phyloP scores from a whole-genome alignment of 768 basidiomycete species.

The Lepiota subincarnata region DNA sequence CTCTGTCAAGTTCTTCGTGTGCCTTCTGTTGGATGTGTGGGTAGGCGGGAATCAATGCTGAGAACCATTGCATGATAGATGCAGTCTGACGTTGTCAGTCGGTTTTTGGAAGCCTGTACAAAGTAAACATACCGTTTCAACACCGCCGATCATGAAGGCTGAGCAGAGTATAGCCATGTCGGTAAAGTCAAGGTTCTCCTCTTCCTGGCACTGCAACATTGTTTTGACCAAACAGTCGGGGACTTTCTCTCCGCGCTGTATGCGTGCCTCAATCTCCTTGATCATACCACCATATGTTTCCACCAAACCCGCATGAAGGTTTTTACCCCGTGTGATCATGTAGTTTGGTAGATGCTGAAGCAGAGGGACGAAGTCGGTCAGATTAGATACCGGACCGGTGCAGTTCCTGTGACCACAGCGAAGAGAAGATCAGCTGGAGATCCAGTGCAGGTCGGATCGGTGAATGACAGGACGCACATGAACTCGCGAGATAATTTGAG shows the following conservation, averaged over 20 bases:
- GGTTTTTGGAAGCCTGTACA: background rate
- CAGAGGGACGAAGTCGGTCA: constrained; percentile 39
- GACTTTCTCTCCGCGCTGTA: constrained; percentile 32
- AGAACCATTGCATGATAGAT: constrained; percentile 36
- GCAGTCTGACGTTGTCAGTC: constrained; percentile 25
- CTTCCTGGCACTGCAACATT: constrained; percentile 27
- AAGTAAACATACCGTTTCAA: constrained; percentile 32
- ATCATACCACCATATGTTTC: constrained; percentile 37
- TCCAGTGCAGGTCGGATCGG: no score
- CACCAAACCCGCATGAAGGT: constrained; percentile 35
- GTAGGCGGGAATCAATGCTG: constrained; percentile 21
- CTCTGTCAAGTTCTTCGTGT: constrained; percentile 23
- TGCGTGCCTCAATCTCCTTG: constrained; percentile 28
- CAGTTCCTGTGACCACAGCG: constrained; percentile 24
- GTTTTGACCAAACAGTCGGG: constrained; percentile 42
- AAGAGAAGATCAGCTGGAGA: background rate
- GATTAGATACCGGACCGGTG: constrained; percentile 41
- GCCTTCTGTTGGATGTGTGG: constrained; percentile 18
- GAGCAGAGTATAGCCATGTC: constrained; percentile 38
- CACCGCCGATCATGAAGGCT: constrained; percentile 42
- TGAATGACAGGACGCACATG: constrained; percentile 28
- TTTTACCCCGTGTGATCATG: constrained; percentile 33
- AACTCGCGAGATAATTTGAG: constrained; percentile 39
- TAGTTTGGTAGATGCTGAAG: constrained; percentile 36
- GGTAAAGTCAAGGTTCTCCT: constrained; percentile 31